Evolutionary conservation across 2,329 filamentous ascomycete species (phyloP), one percentile per base, ranked within the genome.

Genomic region (Graphiopsis chlorocephala): DNA sequence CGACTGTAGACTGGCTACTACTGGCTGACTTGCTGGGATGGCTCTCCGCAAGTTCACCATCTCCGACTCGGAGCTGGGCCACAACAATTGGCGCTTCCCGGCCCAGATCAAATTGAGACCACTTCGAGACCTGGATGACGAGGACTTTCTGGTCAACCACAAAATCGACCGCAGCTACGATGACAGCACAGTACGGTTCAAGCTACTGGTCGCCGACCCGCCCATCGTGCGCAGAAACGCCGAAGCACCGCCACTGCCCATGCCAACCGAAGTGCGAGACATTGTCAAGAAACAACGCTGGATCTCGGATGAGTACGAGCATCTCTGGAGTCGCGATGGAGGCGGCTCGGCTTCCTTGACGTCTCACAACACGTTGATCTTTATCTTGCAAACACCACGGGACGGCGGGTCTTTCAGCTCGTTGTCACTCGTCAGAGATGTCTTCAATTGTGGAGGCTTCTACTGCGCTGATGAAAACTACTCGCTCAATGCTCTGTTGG

Each of bases 121-220:
- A 3, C 58, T 76, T 60, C 65, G 71, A 61, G 68, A 72, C 38
- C 62, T 73, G 29, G 72, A 74, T 14, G 73, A 75, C 28, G 73
- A 76, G 50, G 72, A 74, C 52, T 76, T 76, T 62, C 65, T 76
- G 20, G 64, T 67, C 20, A 73, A 75, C 50, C 74, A 76, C 64
- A 76, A 74, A 70, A 75, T 75, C 48, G 74, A 75, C 64, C 68
- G 73, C 63, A 75, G 73, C 65, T 76, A 76, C 62, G 74, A 76
- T 65, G 72, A 74, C 64, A 73, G 70, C 59, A 76, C 73, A 3
- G 71, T 74, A 38, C 71, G 72, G 2, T 75, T 76, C 67, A 76
- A 76, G 62, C 65, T 76, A 50, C 67, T 76, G 71, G 61, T 58
- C 42, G 65, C 66, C 29, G 66, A 55, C 33, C 26, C 48, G 42